These are phyloP conservation scores for Trichoderma orchidacearum DNA, from an alignment of 495 filamentous ascomycete genomes.

Conservation along the genomic window DNA sequence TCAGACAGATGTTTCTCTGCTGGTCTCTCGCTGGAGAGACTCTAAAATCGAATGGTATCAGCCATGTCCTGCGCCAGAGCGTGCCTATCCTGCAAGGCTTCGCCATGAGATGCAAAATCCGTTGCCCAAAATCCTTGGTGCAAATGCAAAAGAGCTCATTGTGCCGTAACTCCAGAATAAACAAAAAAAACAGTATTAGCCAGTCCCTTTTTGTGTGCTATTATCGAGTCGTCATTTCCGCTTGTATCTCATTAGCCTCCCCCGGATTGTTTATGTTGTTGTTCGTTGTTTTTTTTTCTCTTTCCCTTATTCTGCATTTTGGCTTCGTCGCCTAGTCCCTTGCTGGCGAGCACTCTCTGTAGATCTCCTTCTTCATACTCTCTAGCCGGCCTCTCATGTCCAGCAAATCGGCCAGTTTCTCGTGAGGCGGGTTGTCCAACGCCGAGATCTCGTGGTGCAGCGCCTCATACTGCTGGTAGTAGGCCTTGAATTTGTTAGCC, in stretches of 20 bases:
- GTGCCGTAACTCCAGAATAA: background rate
- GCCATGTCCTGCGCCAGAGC: background rate
- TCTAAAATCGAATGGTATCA: conserved; percentile 1
- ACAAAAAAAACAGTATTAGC: background rate
- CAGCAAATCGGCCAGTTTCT: conserved; percentile 42
- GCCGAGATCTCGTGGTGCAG: conserved; percentile 45
- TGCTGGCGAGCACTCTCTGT: conserved; percentile 17
- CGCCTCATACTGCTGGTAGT: conserved; percentile 47
- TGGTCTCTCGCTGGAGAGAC: background rate
- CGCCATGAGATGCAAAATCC: background rate
- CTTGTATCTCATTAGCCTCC: background rate
- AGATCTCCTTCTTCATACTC: conserved; percentile 55
- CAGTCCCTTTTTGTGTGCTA: background rate
- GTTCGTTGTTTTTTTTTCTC: background rate
- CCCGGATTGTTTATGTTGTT: no score
- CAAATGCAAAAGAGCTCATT: background rate
- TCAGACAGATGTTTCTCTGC: background rate
- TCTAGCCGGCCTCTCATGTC: conserved; percentile 48
- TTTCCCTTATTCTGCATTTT: background rate
- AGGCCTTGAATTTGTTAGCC: conserved; percentile 46
- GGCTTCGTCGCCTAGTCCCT: background rate
- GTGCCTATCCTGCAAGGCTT: background rate
- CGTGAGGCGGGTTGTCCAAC: conserved; percentile 34
- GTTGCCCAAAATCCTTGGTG: background rate
- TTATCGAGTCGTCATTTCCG: background rate